Base-by-base conservation (phyloP, 2,329 filamentous ascomycete species). In the Leptographium procerum region DNA sequence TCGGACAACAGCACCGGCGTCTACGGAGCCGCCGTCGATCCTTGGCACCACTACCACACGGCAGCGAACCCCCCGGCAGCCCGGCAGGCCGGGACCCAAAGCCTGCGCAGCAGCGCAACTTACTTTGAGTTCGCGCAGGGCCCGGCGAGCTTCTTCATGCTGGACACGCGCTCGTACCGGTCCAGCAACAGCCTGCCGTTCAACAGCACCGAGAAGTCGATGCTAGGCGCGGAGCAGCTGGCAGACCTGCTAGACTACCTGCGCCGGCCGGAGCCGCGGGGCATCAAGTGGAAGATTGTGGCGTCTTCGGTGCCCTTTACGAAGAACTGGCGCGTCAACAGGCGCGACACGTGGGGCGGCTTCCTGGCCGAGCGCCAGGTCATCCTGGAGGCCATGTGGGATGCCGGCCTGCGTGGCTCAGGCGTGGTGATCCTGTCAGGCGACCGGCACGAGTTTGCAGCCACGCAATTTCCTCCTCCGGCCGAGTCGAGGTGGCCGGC, bases 381-480 rank as follows among this genome's bases (percentile, higher is more conserved):
- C 58, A 81, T 97, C 29, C 84, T 99, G 16, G 87, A 96, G 69
- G 88, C 89, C 2, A 96, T 96, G 82, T 97, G 94, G 91, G 86
- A 88, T 61, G 85, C 88, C 0, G 86, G 89, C n/a, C 45, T 53
- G 1, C 81, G 83, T 6, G 88, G 89, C 8, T 76, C 87, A 7
- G 89, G 91, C 28, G 85, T 97, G 9, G 79, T 96, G 3, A 77
- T 97, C 14, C 77, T 99, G 13, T 94, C 88, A 19, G 94, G 94
- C 1, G 94, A 99, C 67, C 80, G 94, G n/a, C 94, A 99, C 68
- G 94, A 99, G 70, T 97, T 97, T 70, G 94, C 89, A 1, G 91
- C 92, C 0, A 97, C 92, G 0, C 84, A 86, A 54, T 87, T 87
- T 73, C 86, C 78, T 19, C 84, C 80, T n/a, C 83, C 77, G 61